Evolutionary conservation across 257 asterid species (phyloP), one percentile per base, ranked within the genome.

Genomic region (Solanum peruvianum): DNA sequence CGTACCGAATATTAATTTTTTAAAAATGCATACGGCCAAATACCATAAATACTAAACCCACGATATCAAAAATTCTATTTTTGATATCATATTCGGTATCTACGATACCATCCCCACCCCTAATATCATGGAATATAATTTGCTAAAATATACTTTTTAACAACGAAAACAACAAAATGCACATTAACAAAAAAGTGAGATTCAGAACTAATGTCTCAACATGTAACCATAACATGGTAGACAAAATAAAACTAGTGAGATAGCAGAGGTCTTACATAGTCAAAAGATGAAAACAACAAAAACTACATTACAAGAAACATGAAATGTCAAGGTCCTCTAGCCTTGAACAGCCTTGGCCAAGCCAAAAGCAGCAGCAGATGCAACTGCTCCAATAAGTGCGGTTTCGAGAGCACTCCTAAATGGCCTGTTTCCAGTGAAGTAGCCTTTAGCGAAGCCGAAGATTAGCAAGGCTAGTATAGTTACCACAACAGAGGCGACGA

Each of bases 321-420:
- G 29, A 56, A 56, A 76, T 21, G 29, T 35, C 78, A 78, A 64
- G 12, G 39, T 82, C 15, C 86, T 88, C 35, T 89, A 93, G 88
- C 91, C 94, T 89, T 92, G 98, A 31, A 97, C 93, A 25, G 78
- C 92, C 89, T 95, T 97, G 87, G 99, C 99, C 93, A 97, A 89
- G 70, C 98, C 98, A 86, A 89, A 97, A 76, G 99, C 99, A 91
- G 98, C 98, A 49, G 99, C 99, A 67, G 99, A 97, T 2, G 99
- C 99, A 86, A 94, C 84, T 49, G 98, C 99, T 71, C 99, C 99
- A n/a, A 97, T 92, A 2, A 95, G 41, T 56, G 99, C 94, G 4
- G 99, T 97, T 78, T 97, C 94, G 0, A 97, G 29, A 41, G 96
- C 99, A 29, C 97, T 97, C 80, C 81, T 66, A 25, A 97, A 31